phyloP scores from a whole-genome alignment of 108 stramenopile species.

The Skeletonema tropicum region DNA sequence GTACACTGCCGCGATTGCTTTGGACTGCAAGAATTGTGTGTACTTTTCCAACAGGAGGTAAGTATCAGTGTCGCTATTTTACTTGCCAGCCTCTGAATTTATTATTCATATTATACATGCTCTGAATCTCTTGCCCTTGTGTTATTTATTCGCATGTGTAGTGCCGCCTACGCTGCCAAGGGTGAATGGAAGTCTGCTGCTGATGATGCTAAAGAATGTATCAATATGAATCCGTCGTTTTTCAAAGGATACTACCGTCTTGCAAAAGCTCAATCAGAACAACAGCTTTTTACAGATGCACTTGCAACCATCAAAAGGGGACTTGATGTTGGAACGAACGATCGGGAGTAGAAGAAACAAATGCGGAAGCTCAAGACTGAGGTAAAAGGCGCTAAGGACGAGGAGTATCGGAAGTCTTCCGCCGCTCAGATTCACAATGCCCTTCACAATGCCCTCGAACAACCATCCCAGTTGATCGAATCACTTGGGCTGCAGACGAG shows the following conservation, averaged over 20 bases:
- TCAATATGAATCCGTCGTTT: constrained; percentile 73
- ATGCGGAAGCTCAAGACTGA: constrained; percentile 47
- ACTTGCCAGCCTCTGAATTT: too few relatives aligned
- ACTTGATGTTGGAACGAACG: constrained; percentile 60
- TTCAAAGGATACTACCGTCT: constrained; percentile 86
- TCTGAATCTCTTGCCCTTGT: not conserved
- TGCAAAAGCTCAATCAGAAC: constrained; percentile 67
- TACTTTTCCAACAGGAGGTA: constrained; percentile 84
- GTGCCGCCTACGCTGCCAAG: constrained; percentile 71
- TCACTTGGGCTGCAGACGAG: too few relatives aligned
- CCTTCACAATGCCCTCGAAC: not conserved
- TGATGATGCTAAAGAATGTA: constrained; percentile 79
- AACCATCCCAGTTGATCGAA: too few relatives aligned
- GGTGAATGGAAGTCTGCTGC: constrained; percentile 57
- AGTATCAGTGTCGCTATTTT: not conserved
- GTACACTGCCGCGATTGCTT: constrained; percentile 80
- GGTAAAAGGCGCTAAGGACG: constrained; percentile 22
- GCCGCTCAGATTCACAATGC: not conserved
- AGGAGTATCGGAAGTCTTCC: not conserved
- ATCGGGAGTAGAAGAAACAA: constrained; percentile 61
- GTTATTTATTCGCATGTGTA: constrained; percentile 4
- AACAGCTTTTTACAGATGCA: constrained; percentile 61
- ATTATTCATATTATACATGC: too few relatives aligned
- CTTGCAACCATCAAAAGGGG: constrained; percentile 64
- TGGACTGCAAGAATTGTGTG: constrained; percentile 75